Conservation (phyloP, 768 basidiomycete species). For the Fomitopsis serialis region DNA sequence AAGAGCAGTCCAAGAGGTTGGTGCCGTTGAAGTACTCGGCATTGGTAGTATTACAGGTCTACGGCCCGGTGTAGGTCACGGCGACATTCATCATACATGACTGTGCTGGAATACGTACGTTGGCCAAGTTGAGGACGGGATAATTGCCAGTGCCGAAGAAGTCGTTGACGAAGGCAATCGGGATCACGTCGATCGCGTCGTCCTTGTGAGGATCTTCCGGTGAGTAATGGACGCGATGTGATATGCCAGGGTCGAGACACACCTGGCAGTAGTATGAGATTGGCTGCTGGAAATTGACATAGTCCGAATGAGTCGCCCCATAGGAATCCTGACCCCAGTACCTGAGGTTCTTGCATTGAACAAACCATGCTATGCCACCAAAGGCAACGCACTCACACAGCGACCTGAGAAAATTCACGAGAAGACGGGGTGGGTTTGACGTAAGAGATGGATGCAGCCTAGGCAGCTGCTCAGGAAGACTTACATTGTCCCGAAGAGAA, state of each 20-base stretch:
- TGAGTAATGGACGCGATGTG: background rate
- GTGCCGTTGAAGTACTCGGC: slow-evolving; percentile 39
- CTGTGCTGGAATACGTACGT: slow-evolving; percentile 34
- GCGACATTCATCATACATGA: background rate
- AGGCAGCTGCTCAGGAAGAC: slow-evolving; percentile 13
- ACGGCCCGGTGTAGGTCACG: background rate
- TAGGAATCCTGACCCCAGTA: slow-evolving; percentile 79
- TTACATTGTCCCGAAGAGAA: slow-evolving; percentile 57
- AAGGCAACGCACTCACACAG: slow-evolving; percentile 36
- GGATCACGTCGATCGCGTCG: slow-evolving; percentile 61
- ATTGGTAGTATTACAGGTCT: slow-evolving; percentile 38
- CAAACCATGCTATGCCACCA: background rate
- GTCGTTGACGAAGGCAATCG: slow-evolving; percentile 60
- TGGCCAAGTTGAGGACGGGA: slow-evolving; percentile 66
- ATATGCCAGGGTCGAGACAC: slow-evolving; percentile 3
- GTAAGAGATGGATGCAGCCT: background rate
- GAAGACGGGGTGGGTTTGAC: background rate
- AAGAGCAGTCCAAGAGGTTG: slow-evolving; percentile 32
- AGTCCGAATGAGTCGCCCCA: slow-evolving; percentile 48
- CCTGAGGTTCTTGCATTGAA: slow-evolving; percentile 25
- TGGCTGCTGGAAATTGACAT: slow-evolving; percentile 53
- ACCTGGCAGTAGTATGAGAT: slow-evolving; percentile 64
- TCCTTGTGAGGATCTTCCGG: slow-evolving; percentile 34
- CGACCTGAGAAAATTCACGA: slow-evolving; percentile 35
- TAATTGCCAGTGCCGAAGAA: slow-evolving; percentile 60